Base-by-base conservation (phyloP, 106 monocot genomes). In the Dendrobium officinale region DNA sequence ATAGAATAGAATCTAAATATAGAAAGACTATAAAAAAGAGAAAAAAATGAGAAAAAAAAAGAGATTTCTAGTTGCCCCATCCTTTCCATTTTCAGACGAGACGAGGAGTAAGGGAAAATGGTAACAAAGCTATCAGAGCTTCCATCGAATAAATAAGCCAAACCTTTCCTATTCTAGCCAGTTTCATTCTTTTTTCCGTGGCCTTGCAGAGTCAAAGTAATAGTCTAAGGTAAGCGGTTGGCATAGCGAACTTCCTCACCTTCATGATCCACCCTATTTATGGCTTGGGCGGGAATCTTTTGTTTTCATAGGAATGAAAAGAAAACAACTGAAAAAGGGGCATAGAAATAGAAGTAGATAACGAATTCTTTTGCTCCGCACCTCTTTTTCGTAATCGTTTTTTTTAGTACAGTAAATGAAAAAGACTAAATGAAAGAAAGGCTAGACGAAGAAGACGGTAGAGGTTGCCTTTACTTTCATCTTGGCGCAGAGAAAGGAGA, bases 191-290 rank as follows among this genome's bases (percentile, higher is more conserved):
- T 58, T 58, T 58, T 58, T 58, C 17, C 58, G 58, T 58, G 58
- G 58, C 58, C 58, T 58, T 58, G 58, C 58, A 58, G 17, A 58
- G 58, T 58, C 58, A 58, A 58, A 58, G 58, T 58, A 16, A 58
- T 13, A 58, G 58, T 58, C 58, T 20, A 20, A 16, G 58, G 58
- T 58, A 58, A 58, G 58, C 58, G 58, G 58, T 58, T 58, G 58
- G 58, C 58, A 58, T 58, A 58, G 58, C 58, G 58, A 58, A 58
- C 58, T 58, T 58, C 58, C 58, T 58, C 58, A 58, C 58, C 58
- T 58, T 58, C 58, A 58, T 58, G 58, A 58, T 58, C 58, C 58
- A 58, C 47, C 47, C 47, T 47, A 6, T 47, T 47, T 47, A 47
- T 47, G 47, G 47, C 47, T 47, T 47, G 47, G 58, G 58, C 18